Percentiles rank a stretch among this genome's conserved stretches.
phyloP scores from a whole-genome alignment of 208 protist species.

The Spongospora subterranea region DNA sequence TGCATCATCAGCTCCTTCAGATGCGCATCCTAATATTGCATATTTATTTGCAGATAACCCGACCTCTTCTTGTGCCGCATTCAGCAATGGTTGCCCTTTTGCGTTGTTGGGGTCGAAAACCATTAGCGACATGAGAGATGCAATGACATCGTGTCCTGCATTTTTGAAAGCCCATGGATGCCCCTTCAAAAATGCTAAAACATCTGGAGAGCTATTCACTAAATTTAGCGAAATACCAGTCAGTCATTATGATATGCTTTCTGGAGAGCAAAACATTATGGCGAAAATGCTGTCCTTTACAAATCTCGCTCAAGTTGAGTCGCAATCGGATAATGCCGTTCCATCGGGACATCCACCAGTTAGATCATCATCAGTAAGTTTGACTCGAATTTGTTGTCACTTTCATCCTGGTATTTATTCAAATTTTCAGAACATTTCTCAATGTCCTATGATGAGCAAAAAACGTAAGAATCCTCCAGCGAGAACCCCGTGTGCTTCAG shows the following conservation, averaged over 20 bases:
- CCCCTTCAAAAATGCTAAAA: background rate
- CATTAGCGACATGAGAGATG: background rate
- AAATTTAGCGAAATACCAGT: background rate
- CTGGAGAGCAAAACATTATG: background rate
- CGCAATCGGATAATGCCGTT: background rate
- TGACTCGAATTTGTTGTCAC: background rate
- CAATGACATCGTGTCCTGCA: background rate
- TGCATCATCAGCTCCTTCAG: background rate
- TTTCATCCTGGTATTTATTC: background rate
- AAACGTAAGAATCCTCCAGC: background rate
- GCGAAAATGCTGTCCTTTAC: background rate
- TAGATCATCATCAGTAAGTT: background rate
- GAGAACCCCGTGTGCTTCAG: background rate
- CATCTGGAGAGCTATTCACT: background rate
- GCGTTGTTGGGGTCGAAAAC: background rate
- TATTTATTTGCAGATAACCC: background rate
- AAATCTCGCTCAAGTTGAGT: background rate
- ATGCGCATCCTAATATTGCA: background rate
- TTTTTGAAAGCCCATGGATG: background rate
- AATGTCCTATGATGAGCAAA: background rate
- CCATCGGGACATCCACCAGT: background rate
- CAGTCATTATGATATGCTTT: background rate
- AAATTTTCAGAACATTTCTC: background rate
- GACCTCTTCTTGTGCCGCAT: background rate
- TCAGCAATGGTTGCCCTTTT: background rate